Base-by-base conservation (phyloP, 345 rosid genomes). In the Lepidium didymum region DNA sequence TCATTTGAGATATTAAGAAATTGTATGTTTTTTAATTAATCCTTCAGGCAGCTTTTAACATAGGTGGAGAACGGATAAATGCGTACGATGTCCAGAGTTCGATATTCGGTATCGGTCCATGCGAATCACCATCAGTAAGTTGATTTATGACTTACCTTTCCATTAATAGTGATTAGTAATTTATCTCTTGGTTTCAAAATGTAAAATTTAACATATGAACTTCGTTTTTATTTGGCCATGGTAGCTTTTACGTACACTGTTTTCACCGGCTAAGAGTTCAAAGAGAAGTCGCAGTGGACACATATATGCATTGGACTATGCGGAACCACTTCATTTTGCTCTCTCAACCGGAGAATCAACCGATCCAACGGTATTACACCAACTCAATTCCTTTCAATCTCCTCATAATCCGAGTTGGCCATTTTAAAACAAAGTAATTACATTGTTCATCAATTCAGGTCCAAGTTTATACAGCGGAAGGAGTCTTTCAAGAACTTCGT, bases 301-400 rank as follows among this genome's bases (percentile, higher is more conserved):
- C 76, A 75, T 38, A 10, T 90, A 85, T 61, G 85, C 87, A 3
- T 77, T 90, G 60, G 90, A 86, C 44, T 90, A 85, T 49, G 62
- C 88, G 0, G 94, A 90, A 69, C 88, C 90, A 0, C 91, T 84
- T 56, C 93, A 84, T 77, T 90, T 90, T 74, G 85, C 88, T 8
- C 86, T 90, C 27, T 86, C 85, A 52, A 79, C 81, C 0, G 94
- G 91, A 37, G 55, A 81, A 14, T 80, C 75, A 50, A 78, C 91
- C 7, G 90, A 86, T 69, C 94, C 94, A 34, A 77, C 47, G 77
- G 77, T 73, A 65, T 5, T 38, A 37, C 1, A 5, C 29, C 12
- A 0, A 42, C 7, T 1, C 4, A 4, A 16, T n/a, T 38, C 7
- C 10, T 64, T 46, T 49, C 3, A 9, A 27, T 46, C 11, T 64